Percentiles rank a stretch among this genome's conserved stretches.
Conservation (phyloP, 305 asterid species). For the Salvia sclarea region DNA sequence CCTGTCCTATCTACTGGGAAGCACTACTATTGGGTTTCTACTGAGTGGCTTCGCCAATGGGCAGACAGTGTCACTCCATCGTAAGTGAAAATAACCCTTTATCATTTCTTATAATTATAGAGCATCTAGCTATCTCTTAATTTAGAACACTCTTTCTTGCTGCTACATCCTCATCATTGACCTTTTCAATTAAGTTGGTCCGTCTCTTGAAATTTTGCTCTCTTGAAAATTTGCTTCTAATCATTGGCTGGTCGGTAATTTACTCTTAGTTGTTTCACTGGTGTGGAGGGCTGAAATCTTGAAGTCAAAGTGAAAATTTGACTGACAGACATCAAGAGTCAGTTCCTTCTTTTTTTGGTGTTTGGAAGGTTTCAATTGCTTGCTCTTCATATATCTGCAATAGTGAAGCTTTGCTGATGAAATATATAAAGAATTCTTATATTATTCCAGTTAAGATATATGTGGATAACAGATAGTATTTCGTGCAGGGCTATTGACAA, state of each 20-base stretch:
- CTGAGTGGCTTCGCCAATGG: slow-evolving; percentile 99
- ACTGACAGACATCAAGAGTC: slow-evolving; percentile 23
- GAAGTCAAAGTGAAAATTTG: background rate
- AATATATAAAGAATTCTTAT: slow-evolving; percentile 7
- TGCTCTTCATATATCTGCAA: background rate
- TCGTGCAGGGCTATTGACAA: slow-evolving; percentile 84
- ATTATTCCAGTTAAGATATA: slow-evolving; percentile 15
- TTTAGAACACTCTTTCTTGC: slow-evolving; percentile 11
- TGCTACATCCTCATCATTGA: slow-evolving; percentile 3
- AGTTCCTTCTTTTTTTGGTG: slow-evolving; percentile 17
- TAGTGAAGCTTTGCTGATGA: slow-evolving; percentile 19
- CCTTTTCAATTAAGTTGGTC: slow-evolving; percentile 9
- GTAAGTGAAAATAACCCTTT: slow-evolving; percentile 51
- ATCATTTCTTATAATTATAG: slow-evolving; percentile 9
- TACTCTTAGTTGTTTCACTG: slow-evolving; percentile 7
- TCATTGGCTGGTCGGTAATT: slow-evolving; percentile 12
- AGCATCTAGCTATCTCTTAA: slow-evolving; percentile 22
- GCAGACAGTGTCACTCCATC: slow-evolving; percentile 66
- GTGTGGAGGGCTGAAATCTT: slow-evolving; percentile 26
- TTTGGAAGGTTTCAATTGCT: slow-evolving; percentile 16
- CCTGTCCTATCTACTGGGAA: slow-evolving; percentile 67
- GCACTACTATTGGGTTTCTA: slow-evolving; percentile 80
- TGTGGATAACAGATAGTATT: slow-evolving; percentile 27
- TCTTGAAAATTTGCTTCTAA: slow-evolving; percentile 5
- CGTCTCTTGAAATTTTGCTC: slow-evolving; percentile 4